Base-by-base conservation (phyloP, 2,329 filamentous ascomycete species). In the Cordyceps cateniannulata region DNA sequence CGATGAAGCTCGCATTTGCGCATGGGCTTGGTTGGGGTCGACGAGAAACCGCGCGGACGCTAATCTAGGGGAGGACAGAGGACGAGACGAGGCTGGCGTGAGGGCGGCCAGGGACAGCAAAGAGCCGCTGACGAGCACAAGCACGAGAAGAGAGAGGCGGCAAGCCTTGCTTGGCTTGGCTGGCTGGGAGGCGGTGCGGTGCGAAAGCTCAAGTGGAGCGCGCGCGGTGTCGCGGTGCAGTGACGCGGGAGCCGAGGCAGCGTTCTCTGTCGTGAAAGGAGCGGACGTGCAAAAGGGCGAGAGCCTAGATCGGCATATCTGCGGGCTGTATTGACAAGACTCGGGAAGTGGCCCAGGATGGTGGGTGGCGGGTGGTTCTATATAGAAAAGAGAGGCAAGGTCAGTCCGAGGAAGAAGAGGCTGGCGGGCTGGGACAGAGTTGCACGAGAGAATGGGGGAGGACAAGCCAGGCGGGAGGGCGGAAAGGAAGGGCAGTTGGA, bases 1-100 rank as follows among this genome's bases (percentile, higher is more conserved):
- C 66, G 65, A 63, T 63, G 66, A 64, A 69, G 67, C 71, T 73
- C 73, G 72, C 70, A 72, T 75, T 71, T 69, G 71, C 69, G 72
- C 74, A 76, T 76, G 71, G 67, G 71, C 69, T 66, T 69, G 64
- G 8, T 35, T 35, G 32, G 32, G 62, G 58, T 63, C 64, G 59
- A 63, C 51, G 63, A 62, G 65, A 58, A 62, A 61, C 57, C 61
- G 64, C 64, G 66, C 65, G 61, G 62, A 61, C 64, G 62, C 54
- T 58, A 63, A 57, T 64, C 66, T 73, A 67, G 70, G 67, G 59
- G 70, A 67, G 66, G 72, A 69, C 65, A 67, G 65, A 35, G 27
- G 20, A n/a, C 9, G 24, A 16, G 32, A 35, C 14, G 32, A 24
- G 29, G 29, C 44, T 48, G 7, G 27, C 27, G n/a, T 14, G 14